phyloP scores from a whole-genome alignment of 192 early-diverging fungal genomes.

The Rhizophagus sp. region DNA sequence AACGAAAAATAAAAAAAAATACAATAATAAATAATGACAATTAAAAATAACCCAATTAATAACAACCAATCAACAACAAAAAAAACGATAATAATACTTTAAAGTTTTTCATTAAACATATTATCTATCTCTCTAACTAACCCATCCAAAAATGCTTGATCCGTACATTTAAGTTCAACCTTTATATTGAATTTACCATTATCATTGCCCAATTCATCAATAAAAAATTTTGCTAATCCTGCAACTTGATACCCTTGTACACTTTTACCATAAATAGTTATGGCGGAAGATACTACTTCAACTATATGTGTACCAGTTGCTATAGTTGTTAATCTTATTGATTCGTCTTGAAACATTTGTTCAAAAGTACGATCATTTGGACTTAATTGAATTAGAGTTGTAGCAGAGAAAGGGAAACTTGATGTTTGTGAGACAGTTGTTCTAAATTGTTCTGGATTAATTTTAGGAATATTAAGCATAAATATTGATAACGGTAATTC shows the following conservation, averaged over 20 bases:
- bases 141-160: constrained; percentile 53
- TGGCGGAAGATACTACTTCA: constrained; percentile 56
- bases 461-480: constrained; percentile 43
- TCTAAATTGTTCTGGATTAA: constrained; percentile 51
- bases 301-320: constrained; percentile 56
- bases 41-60: no score
- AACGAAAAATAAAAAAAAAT: no score
- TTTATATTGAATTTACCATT: constrained; percentile 39
- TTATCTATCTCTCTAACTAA: constrained; percentile 40
- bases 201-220: constrained; percentile 22
- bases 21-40: no score
- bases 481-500: constrained; percentile 50
- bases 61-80: no score
- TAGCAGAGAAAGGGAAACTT: constrained; percentile 48
- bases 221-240: constrained; percentile 50
- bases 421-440: constrained; percentile 46
- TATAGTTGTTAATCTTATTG: constrained; percentile 45
- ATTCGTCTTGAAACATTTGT: constrained; percentile 44
- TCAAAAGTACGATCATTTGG: constrained; percentile 38
- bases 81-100: no score
- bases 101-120: constrained; percentile 7
- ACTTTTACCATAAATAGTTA: constrained; percentile 59
- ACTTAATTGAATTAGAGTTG: constrained; percentile 39
- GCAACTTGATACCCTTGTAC: constrained; percentile 58
- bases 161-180: constrained; percentile 58